Conservation (phyloP, 148 eudicot genomes). For the Silene conica region DNA sequence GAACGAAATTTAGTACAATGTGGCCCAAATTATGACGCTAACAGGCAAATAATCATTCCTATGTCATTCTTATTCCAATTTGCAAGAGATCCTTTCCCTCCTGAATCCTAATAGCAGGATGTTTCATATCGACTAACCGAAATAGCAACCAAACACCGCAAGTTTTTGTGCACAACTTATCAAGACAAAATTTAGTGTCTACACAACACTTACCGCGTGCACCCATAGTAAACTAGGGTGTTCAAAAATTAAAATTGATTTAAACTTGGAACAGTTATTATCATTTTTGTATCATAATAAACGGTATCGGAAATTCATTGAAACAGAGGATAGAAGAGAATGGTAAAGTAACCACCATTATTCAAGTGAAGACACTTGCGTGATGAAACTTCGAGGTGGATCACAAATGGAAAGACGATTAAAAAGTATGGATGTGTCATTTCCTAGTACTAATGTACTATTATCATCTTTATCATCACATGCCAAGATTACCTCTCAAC, state of each 20-base stretch:
- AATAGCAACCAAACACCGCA: background rate
- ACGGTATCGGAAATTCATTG: background rate
- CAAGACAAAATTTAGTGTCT: background rate
- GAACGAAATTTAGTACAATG: background rate
- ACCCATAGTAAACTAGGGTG: background rate
- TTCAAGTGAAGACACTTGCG: background rate
- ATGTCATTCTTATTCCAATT: background rate
- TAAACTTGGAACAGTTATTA: background rate
- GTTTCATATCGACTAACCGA: background rate
- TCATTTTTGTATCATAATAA: background rate
- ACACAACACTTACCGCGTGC: background rate
- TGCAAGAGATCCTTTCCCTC: background rate
- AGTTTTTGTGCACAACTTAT: background rate
- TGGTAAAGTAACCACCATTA: background rate
- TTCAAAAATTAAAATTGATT: background rate
- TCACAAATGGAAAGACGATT: background rate
- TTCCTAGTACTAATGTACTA: background rate
- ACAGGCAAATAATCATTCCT: background rate
- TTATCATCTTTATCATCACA: background rate
- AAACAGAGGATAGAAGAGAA: background rate
- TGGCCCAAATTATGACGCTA: background rate
- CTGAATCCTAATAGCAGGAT: background rate
- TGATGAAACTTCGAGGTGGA: slow-evolving; percentile 1
- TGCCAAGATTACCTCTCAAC: background rate
- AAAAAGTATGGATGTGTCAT: background rate